Evolutionary conservation across 2,329 filamentous ascomycete genomes (phyloP).

Genomic region (Neopestalotiopsis sp.): DNA sequence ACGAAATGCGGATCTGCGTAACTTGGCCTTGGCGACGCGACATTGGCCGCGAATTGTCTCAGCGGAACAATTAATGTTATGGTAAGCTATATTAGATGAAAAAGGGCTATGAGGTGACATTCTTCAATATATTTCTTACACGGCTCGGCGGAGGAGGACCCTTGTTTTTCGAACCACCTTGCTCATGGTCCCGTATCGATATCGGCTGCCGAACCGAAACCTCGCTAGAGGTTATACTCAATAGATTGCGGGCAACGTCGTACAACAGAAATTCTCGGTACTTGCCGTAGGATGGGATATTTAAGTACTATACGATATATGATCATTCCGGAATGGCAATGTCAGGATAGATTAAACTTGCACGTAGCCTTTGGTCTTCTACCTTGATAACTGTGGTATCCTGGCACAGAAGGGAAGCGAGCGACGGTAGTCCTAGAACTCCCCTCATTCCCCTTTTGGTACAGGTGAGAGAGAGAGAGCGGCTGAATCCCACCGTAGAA

Average conservation of each 20-base stretch:
- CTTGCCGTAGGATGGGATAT: not conserved
- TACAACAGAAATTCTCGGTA: not conserved
- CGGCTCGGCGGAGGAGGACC: not conserved
- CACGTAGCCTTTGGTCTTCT: not conserved
- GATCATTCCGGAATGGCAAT: not conserved
- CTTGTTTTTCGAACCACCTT: not conserved
- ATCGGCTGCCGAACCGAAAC: not conserved
- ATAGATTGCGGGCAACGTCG: not conserved
- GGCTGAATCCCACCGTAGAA: too few relatives aligned
- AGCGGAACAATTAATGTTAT: not conserved
- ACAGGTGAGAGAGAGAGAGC: too few relatives aligned
- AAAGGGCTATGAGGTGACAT: not conserved
- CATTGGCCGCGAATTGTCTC: not conserved
- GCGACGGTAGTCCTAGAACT: not conserved
- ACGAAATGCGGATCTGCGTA: conserved; percentile 4
- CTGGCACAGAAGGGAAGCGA: not conserved
- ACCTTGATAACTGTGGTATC: not conserved
- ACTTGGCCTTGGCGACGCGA: conserved; percentile 5
- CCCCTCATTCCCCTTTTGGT: too few relatives aligned
- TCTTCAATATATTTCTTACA: conserved; percentile 10
- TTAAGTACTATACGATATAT: not conserved
- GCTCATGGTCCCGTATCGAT: conserved; percentile 3
- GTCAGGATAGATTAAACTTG: not conserved
- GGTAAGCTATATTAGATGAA: not conserved
- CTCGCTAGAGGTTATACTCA: not conserved